Base-by-base conservation (phyloP, 1,284 basidiomycete species). In the Rhodotorula sp. region DNA sequence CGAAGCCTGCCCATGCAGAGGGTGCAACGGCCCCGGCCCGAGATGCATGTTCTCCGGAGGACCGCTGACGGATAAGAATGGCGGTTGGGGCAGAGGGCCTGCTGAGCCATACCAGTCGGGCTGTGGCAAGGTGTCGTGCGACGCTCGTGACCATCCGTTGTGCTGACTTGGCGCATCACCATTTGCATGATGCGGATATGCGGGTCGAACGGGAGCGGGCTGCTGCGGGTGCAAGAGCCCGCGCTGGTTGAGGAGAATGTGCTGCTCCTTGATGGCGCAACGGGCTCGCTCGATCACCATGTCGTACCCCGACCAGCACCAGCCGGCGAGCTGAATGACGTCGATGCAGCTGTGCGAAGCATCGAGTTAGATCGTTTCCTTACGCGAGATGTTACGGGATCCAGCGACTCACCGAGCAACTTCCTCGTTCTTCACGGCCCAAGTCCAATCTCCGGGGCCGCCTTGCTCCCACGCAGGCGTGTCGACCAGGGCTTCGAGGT, bases 401-500 rank as follows among this genome's bases (percentile, higher is more conserved):
- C n/a, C 8, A 54, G n/a, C n/a, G n/a, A 66, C 67, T 43, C 55
- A 68, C 72, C 47, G 54, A 28, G 58, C 19, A 14, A 68, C 50
- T 34, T 75, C 73, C 7, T 63, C 68, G n/a, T 67, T 28, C 61
- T 75, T 73, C 34, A 31, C 23, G 2, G 48, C 52, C 64, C 64
- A 69, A 2, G 74, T 49, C 62, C 69, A 75, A 15, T 48, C 52
- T 14, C 2, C 31, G 23, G 66, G 45, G 0, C 74, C 71, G 5
- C 71, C 71, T n/a, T 71, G 69, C 55, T 73, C 73, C 66, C 64
- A 70, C 2, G 63, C 50, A 0, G 71, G 71, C 55, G 26, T 62
- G 14, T 66, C 62, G 56, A 75, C 31, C 60, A 75, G 60, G 43
- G 63, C 56, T 2, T 56, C 45, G 21, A 70, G 57, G 50, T 52